Evolutionary conservation across 805 yeast genomes (phyloP).

Genomic region (Candida vartiovaarae): DNA sequence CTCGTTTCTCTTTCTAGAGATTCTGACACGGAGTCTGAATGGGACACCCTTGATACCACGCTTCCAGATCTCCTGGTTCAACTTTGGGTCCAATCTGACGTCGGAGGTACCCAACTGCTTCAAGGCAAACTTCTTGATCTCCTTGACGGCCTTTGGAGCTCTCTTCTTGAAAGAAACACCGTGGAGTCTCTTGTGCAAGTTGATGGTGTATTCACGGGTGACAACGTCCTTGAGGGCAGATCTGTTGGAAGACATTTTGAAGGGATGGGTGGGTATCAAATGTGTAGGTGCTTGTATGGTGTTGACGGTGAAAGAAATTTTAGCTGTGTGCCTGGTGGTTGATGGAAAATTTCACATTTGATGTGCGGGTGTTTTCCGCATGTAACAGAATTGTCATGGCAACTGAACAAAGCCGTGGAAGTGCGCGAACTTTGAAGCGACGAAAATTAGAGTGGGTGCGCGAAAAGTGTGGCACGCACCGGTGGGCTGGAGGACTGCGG

Average conservation of each 20-base stretch:
- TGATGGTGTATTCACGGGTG: slow-evolving; percentile 99
- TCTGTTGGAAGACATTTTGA: slow-evolving; percentile 41
- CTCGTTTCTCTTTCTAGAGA: slow-evolving; percentile 99
- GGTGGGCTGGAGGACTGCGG: no score
- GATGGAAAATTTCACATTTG: slow-evolving; percentile 7
- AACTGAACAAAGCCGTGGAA: no score
- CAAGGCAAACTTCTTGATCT: slow-evolving; percentile 96
- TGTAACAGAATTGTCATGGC: no score
- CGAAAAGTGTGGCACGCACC: no score
- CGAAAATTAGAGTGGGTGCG: no score
- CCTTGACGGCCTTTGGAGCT: slow-evolving; percentile 99
- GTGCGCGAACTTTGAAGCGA: no score
- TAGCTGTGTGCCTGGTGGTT: slow-evolving; percentile 5
- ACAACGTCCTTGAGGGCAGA: slow-evolving; percentile 97
- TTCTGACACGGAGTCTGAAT: slow-evolving; percentile 96
- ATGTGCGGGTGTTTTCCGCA: slow-evolving; percentile 11
- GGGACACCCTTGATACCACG: slow-evolving; percentile 99
- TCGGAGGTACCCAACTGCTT: slow-evolving; percentile 99
- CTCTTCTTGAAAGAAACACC: slow-evolving; percentile 99
- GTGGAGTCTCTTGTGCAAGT: slow-evolving; percentile 98
- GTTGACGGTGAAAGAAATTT: slow-evolving; percentile 12
- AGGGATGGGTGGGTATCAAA: slow-evolving; percentile 1
- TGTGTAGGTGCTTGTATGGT: not conserved
- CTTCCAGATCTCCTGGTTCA: slow-evolving; percentile 98
- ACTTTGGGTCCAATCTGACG: slow-evolving; percentile 97